A percentile compares a stretch with the other conserved stretches of the same genome.
These are phyloP conservation scores for Phytophthora capsici DNA, from an alignment of 352 stramenopile genomes.

Conservation along the genomic window DNA sequence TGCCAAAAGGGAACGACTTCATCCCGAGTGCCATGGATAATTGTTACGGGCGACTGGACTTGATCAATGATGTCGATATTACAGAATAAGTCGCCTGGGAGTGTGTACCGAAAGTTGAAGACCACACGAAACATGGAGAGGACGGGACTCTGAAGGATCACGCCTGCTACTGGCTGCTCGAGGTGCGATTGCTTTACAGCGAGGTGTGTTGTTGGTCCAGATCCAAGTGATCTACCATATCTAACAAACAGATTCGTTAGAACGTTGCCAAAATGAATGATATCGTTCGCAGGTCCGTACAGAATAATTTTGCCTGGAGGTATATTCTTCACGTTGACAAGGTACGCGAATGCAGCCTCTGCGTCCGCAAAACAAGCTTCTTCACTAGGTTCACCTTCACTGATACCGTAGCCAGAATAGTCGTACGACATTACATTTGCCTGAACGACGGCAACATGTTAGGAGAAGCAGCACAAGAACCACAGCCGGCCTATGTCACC, in stretches of 20 bases:
- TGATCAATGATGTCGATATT: conserved; percentile 96
- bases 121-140: conserved; percentile 97
- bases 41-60: conserved; percentile 95
- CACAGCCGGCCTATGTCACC: conserved; percentile 43
- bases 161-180: conserved; percentile 91
- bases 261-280: not conserved
- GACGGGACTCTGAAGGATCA: conserved; percentile 97
- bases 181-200: conserved; percentile 92
- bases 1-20: conserved; percentile 99
- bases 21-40: conserved; percentile 98
- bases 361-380: conserved; percentile 95
- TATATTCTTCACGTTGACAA: conserved; percentile 93
- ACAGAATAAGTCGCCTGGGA: conserved; percentile 97
- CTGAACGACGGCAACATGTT: conserved; percentile 29
- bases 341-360: conserved; percentile 96
- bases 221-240: conserved; percentile 92
- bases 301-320: conserved; percentile 95
- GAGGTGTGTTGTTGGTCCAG: conserved; percentile 96
- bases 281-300: conserved; percentile 63
- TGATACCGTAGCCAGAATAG: conserved; percentile 98
- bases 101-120: conserved; percentile 98
- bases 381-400: conserved; percentile 92
- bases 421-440: conserved; percentile 93
- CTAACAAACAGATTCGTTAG: conserved; percentile 34
- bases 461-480: not conserved